These are phyloP conservation scores for Leccinum arenicola DNA, from an alignment of 768 basidiomycete species.

Conservation along the genomic window DNA sequence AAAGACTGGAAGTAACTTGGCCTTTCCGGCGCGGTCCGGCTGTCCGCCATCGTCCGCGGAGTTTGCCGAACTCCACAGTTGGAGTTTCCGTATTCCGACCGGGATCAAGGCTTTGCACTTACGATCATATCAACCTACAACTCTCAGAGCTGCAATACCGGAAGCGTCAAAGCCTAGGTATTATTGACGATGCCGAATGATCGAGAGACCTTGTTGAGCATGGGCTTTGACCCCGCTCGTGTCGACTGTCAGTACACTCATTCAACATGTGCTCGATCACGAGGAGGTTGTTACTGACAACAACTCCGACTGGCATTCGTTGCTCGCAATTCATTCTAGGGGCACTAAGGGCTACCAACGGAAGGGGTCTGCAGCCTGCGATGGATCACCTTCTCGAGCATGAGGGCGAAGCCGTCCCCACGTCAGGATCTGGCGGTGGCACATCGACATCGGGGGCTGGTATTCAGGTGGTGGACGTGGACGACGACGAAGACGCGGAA, in stretches of 20 bases:
- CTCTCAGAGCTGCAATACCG: not conserved
- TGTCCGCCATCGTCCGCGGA: too few species aligned
- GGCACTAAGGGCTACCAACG: conserved; percentile 83
- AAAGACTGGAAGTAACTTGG: too few species aligned
- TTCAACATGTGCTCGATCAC: not conserved
- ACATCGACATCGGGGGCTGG: not conserved
- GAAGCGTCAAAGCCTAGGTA: not conserved
- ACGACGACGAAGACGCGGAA: conserved; percentile 67
- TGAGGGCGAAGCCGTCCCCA: conserved; percentile 58
- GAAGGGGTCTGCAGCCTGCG: conserved; percentile 83
- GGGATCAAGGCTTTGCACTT: too few species aligned
- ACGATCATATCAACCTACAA: too few species aligned
- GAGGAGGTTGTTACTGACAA: not conserved
- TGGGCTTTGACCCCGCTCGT: conserved; percentile 85
- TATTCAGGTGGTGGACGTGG: conserved; percentile 44
- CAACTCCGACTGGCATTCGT: not conserved
- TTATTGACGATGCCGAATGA: conserved; percentile 45
- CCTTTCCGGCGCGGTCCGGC: too few species aligned
- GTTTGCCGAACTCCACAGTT: too few species aligned
- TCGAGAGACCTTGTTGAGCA: conserved; percentile 70
- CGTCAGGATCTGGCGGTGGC: not conserved
- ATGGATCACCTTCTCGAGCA: conserved; percentile 89
- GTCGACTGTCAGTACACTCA: conserved; percentile 70
- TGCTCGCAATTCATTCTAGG: conserved; percentile 41
- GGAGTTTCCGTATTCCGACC: too few species aligned